Percentiles rank a stretch among this genome's conserved stretches.
Evolutionary conservation across 805 yeast species (phyloP).

Genomic region (Groenewaldozyma salmanticensis): DNA sequence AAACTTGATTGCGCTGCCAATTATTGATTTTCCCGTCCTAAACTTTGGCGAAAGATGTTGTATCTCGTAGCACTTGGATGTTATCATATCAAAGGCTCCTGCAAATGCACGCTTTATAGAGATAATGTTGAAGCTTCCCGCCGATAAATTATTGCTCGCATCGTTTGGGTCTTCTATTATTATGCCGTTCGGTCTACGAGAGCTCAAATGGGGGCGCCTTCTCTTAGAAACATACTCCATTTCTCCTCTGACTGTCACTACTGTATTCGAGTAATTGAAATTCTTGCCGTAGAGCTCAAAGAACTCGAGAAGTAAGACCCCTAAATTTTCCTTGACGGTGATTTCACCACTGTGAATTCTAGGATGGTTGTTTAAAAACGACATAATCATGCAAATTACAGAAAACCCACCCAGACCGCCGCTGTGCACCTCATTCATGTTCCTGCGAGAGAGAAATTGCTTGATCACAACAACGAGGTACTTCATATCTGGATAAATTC

Average conservation of each 20-base stretch:
- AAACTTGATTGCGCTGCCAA: constrained; percentile 71
- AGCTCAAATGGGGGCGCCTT: constrained; percentile 37
- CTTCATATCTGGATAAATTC: constrained; percentile 64
- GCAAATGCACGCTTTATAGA: constrained; percentile 78
- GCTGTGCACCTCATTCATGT: constrained; percentile 73
- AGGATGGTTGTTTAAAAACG: constrained; percentile 74
- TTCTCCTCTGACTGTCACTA: constrained; percentile 52
- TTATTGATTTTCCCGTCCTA: constrained; percentile 59
- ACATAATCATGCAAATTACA: constrained; percentile 75
- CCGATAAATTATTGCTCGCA: constrained; percentile 67
- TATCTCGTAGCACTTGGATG: constrained; percentile 66
- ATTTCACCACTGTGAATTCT: constrained; percentile 58
- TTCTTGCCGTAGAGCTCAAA: constrained; percentile 86
- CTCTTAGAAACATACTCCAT: constrained; percentile 52
- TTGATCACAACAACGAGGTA: constrained; percentile 76
- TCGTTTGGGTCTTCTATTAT: constrained; percentile 89
- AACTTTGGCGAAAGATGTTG: constrained; percentile 55
- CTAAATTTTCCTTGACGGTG: constrained; percentile 63
- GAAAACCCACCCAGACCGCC: constrained; percentile 96
- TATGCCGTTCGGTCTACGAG: constrained; percentile 33
- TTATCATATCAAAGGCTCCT: constrained; percentile 74
- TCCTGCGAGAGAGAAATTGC: constrained; percentile 72
- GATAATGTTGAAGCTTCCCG: constrained; percentile 73
- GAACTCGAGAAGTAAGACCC: constrained; percentile 79
- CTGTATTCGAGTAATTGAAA: constrained; percentile 75